These are phyloP conservation scores for Amanita polypyramis DNA, from an alignment of 768 basidiomycete genomes.

Conservation along the genomic window DNA sequence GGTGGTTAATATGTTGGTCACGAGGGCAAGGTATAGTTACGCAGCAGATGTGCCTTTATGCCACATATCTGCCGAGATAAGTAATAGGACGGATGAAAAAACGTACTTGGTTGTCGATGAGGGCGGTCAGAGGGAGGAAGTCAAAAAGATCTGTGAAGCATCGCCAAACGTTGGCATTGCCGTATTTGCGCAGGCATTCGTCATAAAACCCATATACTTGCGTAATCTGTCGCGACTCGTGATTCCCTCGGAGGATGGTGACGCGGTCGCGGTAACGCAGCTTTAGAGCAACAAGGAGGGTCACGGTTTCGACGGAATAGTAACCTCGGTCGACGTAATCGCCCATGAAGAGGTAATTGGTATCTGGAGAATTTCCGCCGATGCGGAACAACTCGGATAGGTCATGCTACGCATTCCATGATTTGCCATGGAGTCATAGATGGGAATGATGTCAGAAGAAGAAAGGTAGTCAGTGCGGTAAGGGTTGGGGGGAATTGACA, in stretches of 20 bases:
- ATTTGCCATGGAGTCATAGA: constrained; percentile 6
- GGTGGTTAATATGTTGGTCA: neutral
- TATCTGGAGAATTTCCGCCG: constrained; percentile 97
- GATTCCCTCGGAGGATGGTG: constrained; percentile 96
- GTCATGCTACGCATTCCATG: constrained; percentile 64
- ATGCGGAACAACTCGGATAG: constrained; percentile 98
- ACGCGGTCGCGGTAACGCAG: constrained; percentile 96
- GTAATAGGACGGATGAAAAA: neutral
- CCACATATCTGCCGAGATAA: neutral
- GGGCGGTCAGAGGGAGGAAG: constrained; percentile 91
- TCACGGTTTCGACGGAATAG: constrained; percentile 98
- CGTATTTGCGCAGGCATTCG: constrained; percentile 98
- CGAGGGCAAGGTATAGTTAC: constrained; percentile 2
- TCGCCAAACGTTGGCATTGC: constrained; percentile 99
- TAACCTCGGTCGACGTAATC: constrained; percentile 99
- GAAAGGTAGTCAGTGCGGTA: constrained; percentile 1
- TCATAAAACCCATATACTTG: constrained; percentile 99
- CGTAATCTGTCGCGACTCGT: constrained; percentile 98
- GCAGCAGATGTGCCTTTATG: neutral
- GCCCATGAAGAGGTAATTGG: constrained; percentile 99
- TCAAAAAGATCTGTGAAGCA: constrained; percentile 99
- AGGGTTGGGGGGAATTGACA: constrained; percentile 10
- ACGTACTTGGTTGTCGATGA: constrained; percentile 98
- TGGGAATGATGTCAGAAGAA: constrained; percentile 4
- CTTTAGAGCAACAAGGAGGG: constrained; percentile 93